Percentiles rank a stretch among this genome's conserved stretches.
phyloP scores from a whole-genome alignment of 1,284 basidiomycete species.

The Sanghuangporus sanghuang region DNA sequence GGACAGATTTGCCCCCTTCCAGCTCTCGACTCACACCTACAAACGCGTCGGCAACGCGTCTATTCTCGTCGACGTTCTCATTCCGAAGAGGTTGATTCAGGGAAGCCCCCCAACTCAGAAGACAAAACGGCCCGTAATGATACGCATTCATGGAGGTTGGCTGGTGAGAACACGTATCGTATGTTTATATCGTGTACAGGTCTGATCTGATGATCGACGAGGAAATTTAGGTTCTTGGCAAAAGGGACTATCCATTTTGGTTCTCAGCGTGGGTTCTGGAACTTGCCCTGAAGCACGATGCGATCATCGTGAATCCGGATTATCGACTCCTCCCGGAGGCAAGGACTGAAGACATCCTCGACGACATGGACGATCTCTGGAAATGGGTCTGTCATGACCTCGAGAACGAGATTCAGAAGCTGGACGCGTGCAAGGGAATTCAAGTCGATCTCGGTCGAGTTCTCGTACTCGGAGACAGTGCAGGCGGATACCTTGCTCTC shows the following conservation, averaged over 20 bases:
- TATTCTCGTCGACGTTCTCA: conserved; percentile 6
- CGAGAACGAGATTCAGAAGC: background rate
- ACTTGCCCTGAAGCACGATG: conserved; percentile 11
- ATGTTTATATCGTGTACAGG: background rate
- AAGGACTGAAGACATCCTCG: conserved; percentile 3
- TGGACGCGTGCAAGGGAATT: background rate
- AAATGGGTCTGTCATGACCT: conserved; percentile 6
- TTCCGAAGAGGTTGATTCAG: conserved; percentile 7
- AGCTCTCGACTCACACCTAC: conserved; percentile 9
- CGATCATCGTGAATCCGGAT: conserved; percentile 14
- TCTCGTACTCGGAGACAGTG: conserved; percentile 7
- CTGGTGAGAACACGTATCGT: background rate
- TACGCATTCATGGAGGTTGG: conserved; percentile 16
- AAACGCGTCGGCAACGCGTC: conserved; percentile 4
- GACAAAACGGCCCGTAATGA: background rate
- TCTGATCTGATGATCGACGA: background rate
- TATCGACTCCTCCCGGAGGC: conserved; percentile 14
- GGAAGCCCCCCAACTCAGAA: background rate
- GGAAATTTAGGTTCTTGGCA: background rate
- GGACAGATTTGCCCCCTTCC: conserved; percentile 3
- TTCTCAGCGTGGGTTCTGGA: conserved; percentile 6
- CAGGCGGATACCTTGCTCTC: conserved; percentile 10
- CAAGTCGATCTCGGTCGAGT: background rate
- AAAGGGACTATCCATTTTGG: conserved; percentile 5
- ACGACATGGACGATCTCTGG: conserved; percentile 12